Evolutionary conservation across 2,329 filamentous ascomycete species (phyloP), one percentile per base, ranked within the genome.

Genomic region (Exserohilum turcica): DNA sequence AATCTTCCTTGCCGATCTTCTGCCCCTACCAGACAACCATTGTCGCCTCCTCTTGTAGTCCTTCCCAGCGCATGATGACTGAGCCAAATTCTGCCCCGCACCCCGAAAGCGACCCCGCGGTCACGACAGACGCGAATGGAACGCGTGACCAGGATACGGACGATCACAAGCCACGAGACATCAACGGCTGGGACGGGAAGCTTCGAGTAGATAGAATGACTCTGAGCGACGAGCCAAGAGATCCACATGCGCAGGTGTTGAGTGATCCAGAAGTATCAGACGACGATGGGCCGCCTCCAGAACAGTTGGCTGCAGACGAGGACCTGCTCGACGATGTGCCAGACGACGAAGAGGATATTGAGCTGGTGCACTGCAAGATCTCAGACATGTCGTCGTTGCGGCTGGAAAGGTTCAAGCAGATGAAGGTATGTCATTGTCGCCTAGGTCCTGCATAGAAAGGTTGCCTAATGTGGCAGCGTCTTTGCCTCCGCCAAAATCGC

Each of bases 401-500:
- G n/a, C 83, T 99, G 42, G 89, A 92, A 56, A 86, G 94, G 55
- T 97, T 99, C 78, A 83, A 81, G 54, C 84, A 90, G 48, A 82
- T 92, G 21, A 80, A 82, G 68, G 87, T 83, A 76, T 38, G 54
- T 18, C 24, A 35, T n/a, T 32, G 19, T 24, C 16, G 37, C n/a
- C n/a, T n/a, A n/a, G 7, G 16, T 39, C 19, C n/a, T 16, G n/a
- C 5, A 29, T 21, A 16, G 4, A 16, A 27, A 7, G 19, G 40
- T 42, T 38, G 45, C 33, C 48, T 54, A 45, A 59, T 28, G 10
- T 21, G 68, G 29, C 64, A 85, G 78, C 82, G 89, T 67, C 79
- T 99, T 64, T 97, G 93, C 72, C 86, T 99, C 16, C 91, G 94
- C 43, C 93, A 99, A 74, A 99, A 99, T 74, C 84, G 85, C 63